Evolutionary conservation across 164 flowering plant species (phyloP).

Genomic region (Sextonia rubra): DNA sequence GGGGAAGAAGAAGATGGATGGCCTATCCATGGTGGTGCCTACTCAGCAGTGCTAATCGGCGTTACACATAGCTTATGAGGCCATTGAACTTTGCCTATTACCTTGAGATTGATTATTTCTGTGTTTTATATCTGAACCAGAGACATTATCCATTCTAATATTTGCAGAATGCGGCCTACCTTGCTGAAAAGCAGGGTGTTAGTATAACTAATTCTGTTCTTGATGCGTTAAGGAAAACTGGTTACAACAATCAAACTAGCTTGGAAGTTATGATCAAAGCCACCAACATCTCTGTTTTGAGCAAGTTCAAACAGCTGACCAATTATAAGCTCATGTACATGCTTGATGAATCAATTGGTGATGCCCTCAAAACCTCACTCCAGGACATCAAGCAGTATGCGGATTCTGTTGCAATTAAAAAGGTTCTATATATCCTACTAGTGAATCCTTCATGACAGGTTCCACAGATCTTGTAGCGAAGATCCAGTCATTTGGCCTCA

Average conservation of each 20-base stretch:
- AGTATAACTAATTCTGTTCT: conserved; percentile 51
- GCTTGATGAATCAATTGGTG: conserved; percentile 53
- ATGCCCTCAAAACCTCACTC: conserved; percentile 38
- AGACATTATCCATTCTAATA: not conserved
- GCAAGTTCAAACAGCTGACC: conserved; percentile 33
- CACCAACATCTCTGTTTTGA: conserved; percentile 59
- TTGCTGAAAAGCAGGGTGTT: conserved; percentile 54
- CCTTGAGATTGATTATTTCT: too few species aligned
- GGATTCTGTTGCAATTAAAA: conserved; percentile 51
- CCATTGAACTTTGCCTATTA: not conserved
- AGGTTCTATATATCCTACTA: conserved; percentile 46
- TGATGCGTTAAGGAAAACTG: conserved; percentile 45
- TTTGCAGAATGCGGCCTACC: conserved; percentile 79
- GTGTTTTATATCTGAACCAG: too few species aligned
- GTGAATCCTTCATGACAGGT: conserved; percentile 28
- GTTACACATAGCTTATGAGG: not conserved
- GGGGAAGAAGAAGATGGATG: not conserved
- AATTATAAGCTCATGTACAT: conserved; percentile 59
- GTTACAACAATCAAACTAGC: conserved; percentile 39
- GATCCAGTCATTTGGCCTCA: conserved; percentile 44
- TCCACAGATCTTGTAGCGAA: conserved; percentile 41
- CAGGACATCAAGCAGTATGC: conserved; percentile 71
- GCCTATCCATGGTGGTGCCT: not conserved
- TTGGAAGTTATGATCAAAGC: conserved; percentile 67
- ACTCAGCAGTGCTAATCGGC: not conserved